A percentile compares a stretch with the other conserved stretches of the same genome.
Evolutionary conservation across 345 rosid genomes (phyloP).

Genomic region (Geranium rotundifolium): DNA sequence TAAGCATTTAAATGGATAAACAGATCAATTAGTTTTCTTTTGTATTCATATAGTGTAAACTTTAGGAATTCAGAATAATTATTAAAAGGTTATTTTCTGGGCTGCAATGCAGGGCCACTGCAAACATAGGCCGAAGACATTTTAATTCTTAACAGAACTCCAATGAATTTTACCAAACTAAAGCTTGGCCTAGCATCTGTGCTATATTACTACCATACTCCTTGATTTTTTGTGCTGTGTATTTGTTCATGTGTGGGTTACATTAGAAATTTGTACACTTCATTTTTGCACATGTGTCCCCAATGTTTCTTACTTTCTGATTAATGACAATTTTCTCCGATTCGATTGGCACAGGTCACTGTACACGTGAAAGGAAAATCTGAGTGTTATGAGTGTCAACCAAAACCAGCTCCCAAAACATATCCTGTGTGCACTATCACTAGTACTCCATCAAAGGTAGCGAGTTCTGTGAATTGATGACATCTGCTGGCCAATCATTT

Average conservation of each 20-base stretch:
- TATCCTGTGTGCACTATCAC: conserved; percentile 99
- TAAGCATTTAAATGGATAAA: no score
- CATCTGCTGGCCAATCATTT: no score
- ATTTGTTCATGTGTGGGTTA: no score
- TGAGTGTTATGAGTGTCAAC: conserved; percentile 93
- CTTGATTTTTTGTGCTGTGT: no score
- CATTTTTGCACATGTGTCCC: no score
- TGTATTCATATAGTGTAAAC: background rate
- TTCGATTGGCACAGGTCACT: conserved; percentile 49
- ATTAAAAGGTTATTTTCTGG: background rate
- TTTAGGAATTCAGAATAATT: background rate
- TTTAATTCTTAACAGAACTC: background rate
- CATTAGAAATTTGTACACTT: no score
- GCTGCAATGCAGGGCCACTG: background rate
- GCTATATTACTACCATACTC: no score
- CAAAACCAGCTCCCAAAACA: conserved; percentile 92
- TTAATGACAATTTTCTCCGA: conserved; percentile 2
- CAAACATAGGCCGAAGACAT: background rate
- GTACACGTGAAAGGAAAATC: conserved; percentile 88
- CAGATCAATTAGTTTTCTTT: no score
- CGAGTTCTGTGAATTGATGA: conserved; percentile 2
- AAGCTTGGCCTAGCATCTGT: no score
- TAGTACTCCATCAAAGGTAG: conserved; percentile 97
- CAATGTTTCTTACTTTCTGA: background rate
- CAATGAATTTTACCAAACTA: no score